These are phyloP conservation scores for Akebia trifoliata DNA, from an alignment of 164 flowering plant genomes.

Conservation along the genomic window DNA sequence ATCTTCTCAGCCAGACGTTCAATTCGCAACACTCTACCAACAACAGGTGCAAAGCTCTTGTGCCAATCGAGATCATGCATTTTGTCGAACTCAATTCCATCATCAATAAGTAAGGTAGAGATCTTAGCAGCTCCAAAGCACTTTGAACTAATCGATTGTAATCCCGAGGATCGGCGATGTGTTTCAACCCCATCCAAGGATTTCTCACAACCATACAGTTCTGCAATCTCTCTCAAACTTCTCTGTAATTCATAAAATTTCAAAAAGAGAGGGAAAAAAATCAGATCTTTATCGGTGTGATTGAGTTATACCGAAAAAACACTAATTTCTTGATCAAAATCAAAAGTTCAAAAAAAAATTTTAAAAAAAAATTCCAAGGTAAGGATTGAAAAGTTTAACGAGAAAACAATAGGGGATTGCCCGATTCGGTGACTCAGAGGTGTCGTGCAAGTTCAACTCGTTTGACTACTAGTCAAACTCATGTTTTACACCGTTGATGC, in stretches of 20 bases:
- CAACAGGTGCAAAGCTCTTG: constrained; percentile 41
- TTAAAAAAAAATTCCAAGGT: too few species aligned
- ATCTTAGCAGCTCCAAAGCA: constrained; percentile 73
- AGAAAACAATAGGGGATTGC: too few species aligned
- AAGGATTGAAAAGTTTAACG: too few species aligned
- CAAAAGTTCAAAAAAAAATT: background rate
- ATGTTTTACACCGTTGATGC: too few species aligned
- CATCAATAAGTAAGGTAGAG: constrained; percentile 71
- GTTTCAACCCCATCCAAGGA: constrained; percentile 57
- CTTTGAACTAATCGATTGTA: constrained; percentile 39
- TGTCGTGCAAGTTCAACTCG: too few species aligned
- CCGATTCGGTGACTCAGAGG: too few species aligned
- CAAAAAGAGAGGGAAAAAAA: background rate
- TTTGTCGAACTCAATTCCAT: constrained; percentile 71
- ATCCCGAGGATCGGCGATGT: constrained; percentile 44
- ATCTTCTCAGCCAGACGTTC: constrained; percentile 76
- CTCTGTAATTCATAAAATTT: constrained; percentile 45
- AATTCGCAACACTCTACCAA: constrained; percentile 68
- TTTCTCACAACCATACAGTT: constrained; percentile 62
- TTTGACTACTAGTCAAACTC: too few species aligned
- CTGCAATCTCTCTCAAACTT: constrained; percentile 68
- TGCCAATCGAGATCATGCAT: constrained; percentile 74
- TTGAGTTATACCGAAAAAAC: too few species aligned
- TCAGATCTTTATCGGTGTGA: too few species aligned
- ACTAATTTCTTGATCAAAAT: constrained; percentile 3